Conservation (phyloP, 306 rosid genomes). For the Corylus avellana region DNA sequence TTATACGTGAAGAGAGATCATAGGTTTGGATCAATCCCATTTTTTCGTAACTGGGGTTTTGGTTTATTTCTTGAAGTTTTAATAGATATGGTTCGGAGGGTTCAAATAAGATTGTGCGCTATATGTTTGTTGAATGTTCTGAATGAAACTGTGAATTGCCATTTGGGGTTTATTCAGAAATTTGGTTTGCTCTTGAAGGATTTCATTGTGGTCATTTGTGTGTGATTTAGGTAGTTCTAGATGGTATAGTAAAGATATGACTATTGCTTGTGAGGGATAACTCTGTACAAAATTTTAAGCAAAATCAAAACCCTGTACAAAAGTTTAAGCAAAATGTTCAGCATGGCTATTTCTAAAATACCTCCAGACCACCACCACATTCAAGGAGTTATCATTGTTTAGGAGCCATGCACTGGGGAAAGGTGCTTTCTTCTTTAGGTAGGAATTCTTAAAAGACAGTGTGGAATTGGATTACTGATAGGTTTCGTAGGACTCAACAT, state of each 20-base stretch:
- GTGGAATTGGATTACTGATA: too few relatives aligned
- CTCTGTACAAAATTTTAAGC: too few relatives aligned
- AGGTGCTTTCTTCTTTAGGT: not conserved
- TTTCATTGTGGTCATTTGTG: not conserved
- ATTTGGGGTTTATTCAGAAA: not conserved
- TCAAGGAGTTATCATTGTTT: not conserved
- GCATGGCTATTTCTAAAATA: not conserved
- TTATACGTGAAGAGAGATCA: slow-evolving; percentile 34
- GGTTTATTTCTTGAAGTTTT: not conserved
- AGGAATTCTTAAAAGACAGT: not conserved
- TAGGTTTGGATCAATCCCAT: slow-evolving; percentile 25
- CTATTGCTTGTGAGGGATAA: not conserved
- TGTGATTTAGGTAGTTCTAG: not conserved
- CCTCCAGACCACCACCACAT: not conserved
- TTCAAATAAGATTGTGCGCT: slow-evolving; percentile 11
- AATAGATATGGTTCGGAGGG: not conserved
- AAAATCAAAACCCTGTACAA: too few relatives aligned
- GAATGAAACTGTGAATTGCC: slow-evolving; percentile 5
- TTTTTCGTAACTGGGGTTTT: not conserved
- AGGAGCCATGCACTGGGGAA: not conserved
- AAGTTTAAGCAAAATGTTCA: not conserved
- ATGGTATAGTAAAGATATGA: not conserved
- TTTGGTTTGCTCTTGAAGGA: not conserved
- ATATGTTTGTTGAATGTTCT: slow-evolving; percentile 54
- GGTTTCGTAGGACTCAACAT: too few relatives aligned